Base-by-base conservation (phyloP, 306 rosid species). In the Ziziphus jujuba region DNA sequence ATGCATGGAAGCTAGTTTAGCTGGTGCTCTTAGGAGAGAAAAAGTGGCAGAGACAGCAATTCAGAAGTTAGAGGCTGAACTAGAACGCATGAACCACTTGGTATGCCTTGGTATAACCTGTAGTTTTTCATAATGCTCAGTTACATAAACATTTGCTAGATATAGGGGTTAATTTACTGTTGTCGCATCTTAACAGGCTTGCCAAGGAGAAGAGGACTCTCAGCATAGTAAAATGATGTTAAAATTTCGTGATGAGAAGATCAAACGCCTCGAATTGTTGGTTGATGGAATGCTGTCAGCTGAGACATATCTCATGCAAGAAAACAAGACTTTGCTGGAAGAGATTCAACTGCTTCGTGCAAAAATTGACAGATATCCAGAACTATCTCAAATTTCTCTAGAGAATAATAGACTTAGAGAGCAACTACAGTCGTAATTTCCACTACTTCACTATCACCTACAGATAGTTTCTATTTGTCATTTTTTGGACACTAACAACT, bases 21-120 rank as follows among this genome's bases (percentile, higher is more conserved):
- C 74, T 75, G 87, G 96, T 71, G 87, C 92, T 61, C 31, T 85
- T 76, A 89, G 88, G 83, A 87, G 97, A 67, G 98, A 92, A 78
- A 84, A 89, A 71, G 40, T 70, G 79, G 84, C 93, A 50, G 89
- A 92, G 75, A 63, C 76, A 63, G 85, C 84, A 65, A 65, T 79
- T 63, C 84, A 72, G 72, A 79, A 82, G 77, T 76, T 87, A 67
- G 84, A 74, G 76, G 85, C 82, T 57, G 89, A 87, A 81, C 77
- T 85, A 66, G 91, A 82, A 67, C 79, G 59, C 36, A 20, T 59
- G 67, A 84, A 85, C 67, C 43, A 35, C 70, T 78, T 89, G 96
- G 98, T 92, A 75, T 16, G 77, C 56, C 34, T 58, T 77, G 65
- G 63, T 79, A 40, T 60, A 59, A 20, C 31, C 73, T 61, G 55